Percentiles rank a stretch among this genome's conserved stretches.
phyloP scores from a whole-genome alignment of 306 rosid genomes.

The Vicia sativa region DNA sequence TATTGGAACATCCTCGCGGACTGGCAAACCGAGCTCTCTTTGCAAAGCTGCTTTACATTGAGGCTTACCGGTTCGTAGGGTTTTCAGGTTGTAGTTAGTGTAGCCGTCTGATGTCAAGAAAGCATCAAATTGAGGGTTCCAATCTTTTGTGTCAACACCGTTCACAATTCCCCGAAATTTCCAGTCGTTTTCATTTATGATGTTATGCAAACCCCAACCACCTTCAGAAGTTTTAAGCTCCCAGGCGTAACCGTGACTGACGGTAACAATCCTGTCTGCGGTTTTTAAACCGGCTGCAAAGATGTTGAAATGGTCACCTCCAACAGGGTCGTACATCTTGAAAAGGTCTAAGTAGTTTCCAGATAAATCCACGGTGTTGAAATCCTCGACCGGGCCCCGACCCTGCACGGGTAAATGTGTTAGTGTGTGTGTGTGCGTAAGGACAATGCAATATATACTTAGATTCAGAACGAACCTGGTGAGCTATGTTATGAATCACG shows the following conservation, averaged over 20 bases:
- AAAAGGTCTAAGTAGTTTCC: slow-evolving; percentile 72
- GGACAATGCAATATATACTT: background rate
- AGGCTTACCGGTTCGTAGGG: slow-evolving; percentile 71
- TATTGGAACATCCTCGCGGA: slow-evolving; percentile 71
- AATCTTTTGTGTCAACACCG: slow-evolving; percentile 82
- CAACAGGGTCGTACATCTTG: slow-evolving; percentile 74
- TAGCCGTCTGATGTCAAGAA: slow-evolving; percentile 84
- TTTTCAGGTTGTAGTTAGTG: slow-evolving; percentile 74
- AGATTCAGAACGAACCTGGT: slow-evolving; percentile 70
- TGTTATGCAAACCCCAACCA: slow-evolving; percentile 93
- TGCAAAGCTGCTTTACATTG: slow-evolving; percentile 90
- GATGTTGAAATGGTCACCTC: slow-evolving; percentile 95
- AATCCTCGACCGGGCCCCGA: slow-evolving; percentile 84
- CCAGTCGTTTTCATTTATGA: slow-evolving; percentile 86
- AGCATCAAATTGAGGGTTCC: slow-evolving; percentile 74
- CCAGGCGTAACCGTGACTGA: slow-evolving; percentile 95
- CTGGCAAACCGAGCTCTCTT: slow-evolving; percentile 83
- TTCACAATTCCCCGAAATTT: slow-evolving; percentile 88
- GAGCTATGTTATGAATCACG: slow-evolving; percentile 97
- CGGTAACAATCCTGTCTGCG: slow-evolving; percentile 87
- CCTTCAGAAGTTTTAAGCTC: slow-evolving; percentile 86
- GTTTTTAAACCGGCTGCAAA: slow-evolving; percentile 93
- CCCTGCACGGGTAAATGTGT: slow-evolving; percentile 56
- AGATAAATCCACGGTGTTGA: slow-evolving; percentile 63
- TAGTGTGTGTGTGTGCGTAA: background rate